Base-by-base conservation (phyloP, 2,329 filamentous ascomycete species). In the Teratosphaeria nubilosa region DNA sequence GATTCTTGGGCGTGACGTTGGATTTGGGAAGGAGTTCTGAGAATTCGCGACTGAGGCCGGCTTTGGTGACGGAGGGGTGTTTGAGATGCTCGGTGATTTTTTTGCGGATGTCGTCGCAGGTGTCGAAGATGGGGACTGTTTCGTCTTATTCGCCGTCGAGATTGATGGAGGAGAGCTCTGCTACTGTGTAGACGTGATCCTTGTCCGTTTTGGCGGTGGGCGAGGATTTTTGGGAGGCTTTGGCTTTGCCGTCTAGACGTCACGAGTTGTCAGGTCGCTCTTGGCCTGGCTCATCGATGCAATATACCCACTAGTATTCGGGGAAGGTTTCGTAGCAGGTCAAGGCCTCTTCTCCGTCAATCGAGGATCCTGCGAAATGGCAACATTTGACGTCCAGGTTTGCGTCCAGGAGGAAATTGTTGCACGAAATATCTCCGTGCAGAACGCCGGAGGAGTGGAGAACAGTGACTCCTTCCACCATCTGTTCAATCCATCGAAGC, bases 61-160 rank as follows among this genome's bases (percentile, higher is more conserved):
- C 53, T 31, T 54, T 20, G n/a, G 48, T 51, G 48, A 51, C 48
- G 16, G 10, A 9, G 10, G 48, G 3, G 10, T 51, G n/a, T n/a
- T 51, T 51, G 3, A 51, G 48, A 25, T 51, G 24, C n/a, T 51
- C 24, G 16, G 11, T 51, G 9, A 84, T 83, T 72, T 85, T 84
- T 66, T 74, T 76, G 54, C 82, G 77, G 14, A 85, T 67, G 55
- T 81, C 79, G 62, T 84, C 78, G 69, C 82, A 85, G 5, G 78
- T 80, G 61, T 85, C 81, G 64, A 73, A 84, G 32, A 85, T 70
- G 0, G 71, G 68, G 9, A 84, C 80, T 0, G 58, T 64, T 32
- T 75, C 73, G 0, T 30, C 54, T 20, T 27, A 41, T 13, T 20
- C 59, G 55, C 60, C 60, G 20, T 58, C 55, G 41, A 62, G 60